phyloP scores from a whole-genome alignment of 2,329 filamentous ascomycete species.

The Cercospora sp. region DNA sequence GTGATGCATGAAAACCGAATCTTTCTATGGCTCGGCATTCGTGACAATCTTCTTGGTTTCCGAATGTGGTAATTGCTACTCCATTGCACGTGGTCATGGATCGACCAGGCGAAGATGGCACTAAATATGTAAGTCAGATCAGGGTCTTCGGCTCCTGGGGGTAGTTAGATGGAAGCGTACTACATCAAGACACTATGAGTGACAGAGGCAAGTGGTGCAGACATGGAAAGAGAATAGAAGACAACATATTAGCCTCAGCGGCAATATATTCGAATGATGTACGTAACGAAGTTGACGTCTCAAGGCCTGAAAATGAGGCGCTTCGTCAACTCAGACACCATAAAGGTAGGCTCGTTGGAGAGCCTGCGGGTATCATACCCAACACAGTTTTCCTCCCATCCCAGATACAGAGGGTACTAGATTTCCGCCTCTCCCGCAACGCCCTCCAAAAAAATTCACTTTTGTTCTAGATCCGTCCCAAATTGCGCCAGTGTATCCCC shows the following conservation, averaged over 20 bases:
- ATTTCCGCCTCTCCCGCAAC: slow-evolving; percentile 17
- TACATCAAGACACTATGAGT: background rate
- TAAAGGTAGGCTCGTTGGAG: background rate
- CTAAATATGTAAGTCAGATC: background rate
- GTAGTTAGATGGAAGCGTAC: background rate
- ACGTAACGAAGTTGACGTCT: background rate
- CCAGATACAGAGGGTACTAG: slow-evolving; percentile 17
- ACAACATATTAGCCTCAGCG: background rate
- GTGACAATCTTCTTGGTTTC: background rate
- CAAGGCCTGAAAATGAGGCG: background rate
- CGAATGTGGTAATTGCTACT: background rate
- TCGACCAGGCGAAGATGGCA: background rate
- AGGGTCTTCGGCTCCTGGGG: background rate
- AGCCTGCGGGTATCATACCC: background rate
- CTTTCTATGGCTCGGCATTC: background rate
- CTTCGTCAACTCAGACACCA: background rate
- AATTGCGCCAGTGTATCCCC: background rate
- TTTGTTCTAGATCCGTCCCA: background rate
- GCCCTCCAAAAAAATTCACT: slow-evolving; percentile 1
- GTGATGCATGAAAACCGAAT: background rate
- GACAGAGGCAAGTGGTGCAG: background rate
- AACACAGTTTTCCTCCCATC: background rate
- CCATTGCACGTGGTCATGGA: background rate
- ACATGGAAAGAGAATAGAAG: background rate
- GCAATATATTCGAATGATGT: background rate